Percentiles rank a stretch among this genome's conserved stretches.
Conservation (phyloP, 2,329 filamentous ascomycete species). For the Beauveria brongniartii region DNA sequence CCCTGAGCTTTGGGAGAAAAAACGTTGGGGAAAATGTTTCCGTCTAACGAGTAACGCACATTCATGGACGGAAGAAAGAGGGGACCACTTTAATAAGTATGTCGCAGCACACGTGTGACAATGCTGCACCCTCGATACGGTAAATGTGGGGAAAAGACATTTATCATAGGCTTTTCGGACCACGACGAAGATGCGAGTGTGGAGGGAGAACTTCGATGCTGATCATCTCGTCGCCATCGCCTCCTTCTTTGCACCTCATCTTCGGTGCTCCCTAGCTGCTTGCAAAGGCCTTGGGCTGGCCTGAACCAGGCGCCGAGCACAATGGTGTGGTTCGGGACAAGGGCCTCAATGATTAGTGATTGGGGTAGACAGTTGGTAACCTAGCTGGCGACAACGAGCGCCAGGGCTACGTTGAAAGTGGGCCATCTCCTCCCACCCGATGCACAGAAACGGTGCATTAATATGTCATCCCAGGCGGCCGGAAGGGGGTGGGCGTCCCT, state of each 20-base stretch:
- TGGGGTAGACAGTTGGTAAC: background rate
- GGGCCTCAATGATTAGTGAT: constrained; percentile 6
- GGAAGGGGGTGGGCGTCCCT: background rate
- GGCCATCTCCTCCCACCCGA: background rate
- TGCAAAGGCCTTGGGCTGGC: background rate
- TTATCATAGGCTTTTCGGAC: background rate
- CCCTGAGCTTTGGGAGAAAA: background rate
- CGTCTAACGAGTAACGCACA: too few relatives aligned
- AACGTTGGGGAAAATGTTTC: background rate
- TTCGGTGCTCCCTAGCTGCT: background rate
- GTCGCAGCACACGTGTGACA: background rate
- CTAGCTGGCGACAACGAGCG: background rate
- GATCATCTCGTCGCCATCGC: background rate
- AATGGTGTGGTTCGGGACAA: background rate
- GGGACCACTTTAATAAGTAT: background rate
- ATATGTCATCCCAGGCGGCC: background rate
- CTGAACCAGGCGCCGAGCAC: constrained; percentile 1
- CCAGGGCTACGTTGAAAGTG: background rate
- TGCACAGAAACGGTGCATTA: constrained; percentile 5
- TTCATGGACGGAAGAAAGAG: background rate
- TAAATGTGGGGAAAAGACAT: background rate
- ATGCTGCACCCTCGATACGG: background rate
- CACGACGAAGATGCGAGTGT: background rate
- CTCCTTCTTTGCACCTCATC: background rate
- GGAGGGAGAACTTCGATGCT: background rate